Evolutionary conservation across 2,329 filamentous ascomycete species (phyloP).

Genomic region (Colletotrichum sp.): DNA sequence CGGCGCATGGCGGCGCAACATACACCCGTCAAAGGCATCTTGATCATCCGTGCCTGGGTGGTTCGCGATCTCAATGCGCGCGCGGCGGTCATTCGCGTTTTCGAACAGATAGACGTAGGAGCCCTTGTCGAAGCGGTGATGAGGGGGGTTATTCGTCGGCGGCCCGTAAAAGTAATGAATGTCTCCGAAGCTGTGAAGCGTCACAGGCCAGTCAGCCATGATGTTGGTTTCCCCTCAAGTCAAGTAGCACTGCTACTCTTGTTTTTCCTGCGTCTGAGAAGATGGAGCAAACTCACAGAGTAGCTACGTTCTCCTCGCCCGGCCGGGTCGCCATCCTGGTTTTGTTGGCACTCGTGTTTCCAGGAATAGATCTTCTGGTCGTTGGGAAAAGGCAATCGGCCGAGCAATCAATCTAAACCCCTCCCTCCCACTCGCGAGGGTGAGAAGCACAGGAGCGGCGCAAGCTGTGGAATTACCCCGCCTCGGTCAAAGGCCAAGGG

Average conservation of each 20-base stretch:
- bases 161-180: slow-evolving; percentile 79
- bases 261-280: background rate
- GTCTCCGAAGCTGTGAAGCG: slow-evolving; percentile 69
- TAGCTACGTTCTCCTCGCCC: slow-evolving; percentile 57
- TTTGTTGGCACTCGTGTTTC: background rate
- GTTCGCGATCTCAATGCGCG: slow-evolving; percentile 79
- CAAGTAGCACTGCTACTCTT: background rate
- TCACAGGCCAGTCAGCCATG: slow-evolving; percentile 26
- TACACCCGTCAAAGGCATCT: slow-evolving; percentile 80
- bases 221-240: background rate
- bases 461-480: slow-evolving; percentile 13
- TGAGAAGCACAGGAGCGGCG: background rate
- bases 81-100: slow-evolving; percentile 68
- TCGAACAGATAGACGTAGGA: slow-evolving; percentile 85
- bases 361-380: background rate
- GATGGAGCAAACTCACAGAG: slow-evolving; percentile 45
- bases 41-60: slow-evolving; percentile 76
- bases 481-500: slow-evolving; percentile 19
- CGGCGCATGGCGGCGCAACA: slow-evolving; percentile 4
- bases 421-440: background rate
- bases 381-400: background rate
- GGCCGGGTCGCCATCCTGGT: slow-evolving; percentile 48
- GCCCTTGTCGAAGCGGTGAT: slow-evolving; percentile 80
- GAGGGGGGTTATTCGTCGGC: slow-evolving; percentile 70
- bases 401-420: background rate